Evolutionary conservation across 768 basidiomycete genomes (phyloP), one percentile per base, ranked within the genome.

Genomic region (Lactarius tabidus): DNA sequence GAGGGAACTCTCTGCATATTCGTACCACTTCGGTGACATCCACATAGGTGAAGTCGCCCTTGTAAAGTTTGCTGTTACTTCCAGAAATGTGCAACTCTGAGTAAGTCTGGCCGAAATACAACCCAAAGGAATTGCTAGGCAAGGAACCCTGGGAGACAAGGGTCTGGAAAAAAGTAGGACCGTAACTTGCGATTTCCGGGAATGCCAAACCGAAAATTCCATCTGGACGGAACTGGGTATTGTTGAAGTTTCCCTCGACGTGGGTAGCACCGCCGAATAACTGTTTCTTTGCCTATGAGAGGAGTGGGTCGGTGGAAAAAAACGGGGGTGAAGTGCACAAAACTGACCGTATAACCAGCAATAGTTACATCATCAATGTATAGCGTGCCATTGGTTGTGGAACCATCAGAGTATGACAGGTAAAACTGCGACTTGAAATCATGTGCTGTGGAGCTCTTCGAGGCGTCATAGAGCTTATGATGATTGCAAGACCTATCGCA

Each of bases 121-220:
- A 78, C 33, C 80, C 77, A 64, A 86, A 85, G 66, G 43, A 77
- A 73, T 54, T 77, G 70, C 29, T 77, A 66, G 6, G 73, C 60
- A 2, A 77, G 70, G 39, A 60, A n/a, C 70, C 71, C 53, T 81
- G 73, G 15, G 73, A 66, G 20, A 80, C 63, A 35, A 85, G 78
- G 35, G 79, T 81, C 60, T 82, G 78, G 70, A 77, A 74, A 45
- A 72, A 66, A 5, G 76, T 69, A 3, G 57, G 26, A 7, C 63
- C 61, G 54, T 64, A 71, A 26, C 7, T 59, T 0, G 74, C 73
- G 61, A 74, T 73, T 1, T 57, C 55, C 48, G 66, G 68, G 70
- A 72, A 75, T 6, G 54, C 79, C 73, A 82, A 72, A 39, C 82
- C 82, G 56, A 81, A 67, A 8, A 83, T 57, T 8, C 81, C 82